These are phyloP conservation scores for Penicillium canescens DNA, from an alignment of 495 filamentous ascomycete genomes.

Conservation along the genomic window DNA sequence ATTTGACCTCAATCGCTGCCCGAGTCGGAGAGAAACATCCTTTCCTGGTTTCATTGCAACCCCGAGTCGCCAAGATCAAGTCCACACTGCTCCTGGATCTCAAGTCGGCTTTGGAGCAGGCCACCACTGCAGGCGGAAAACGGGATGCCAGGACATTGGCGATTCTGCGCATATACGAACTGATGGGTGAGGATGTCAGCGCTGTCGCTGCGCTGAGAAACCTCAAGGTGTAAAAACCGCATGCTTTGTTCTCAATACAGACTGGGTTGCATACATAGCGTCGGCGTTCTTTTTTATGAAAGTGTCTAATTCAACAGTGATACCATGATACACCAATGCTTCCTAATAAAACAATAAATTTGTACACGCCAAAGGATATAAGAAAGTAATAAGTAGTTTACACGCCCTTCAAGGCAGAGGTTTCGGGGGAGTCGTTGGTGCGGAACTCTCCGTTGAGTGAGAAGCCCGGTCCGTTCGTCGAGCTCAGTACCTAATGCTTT, in stretches of 20 bases:
- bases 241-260: conserved; percentile 1
- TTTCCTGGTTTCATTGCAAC: conserved; percentile 59
- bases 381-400: conserved; percentile 42
- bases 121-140: conserved; percentile 51
- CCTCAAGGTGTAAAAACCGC: conserved; percentile 50
- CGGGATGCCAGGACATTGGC: conserved; percentile 63
- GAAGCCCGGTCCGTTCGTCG: conserved; percentile 83
- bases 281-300: conserved; percentile 33
- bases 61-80: conserved; percentile 58
- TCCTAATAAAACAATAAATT: conserved; percentile 47
- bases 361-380: conserved; percentile 39
- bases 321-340: conserved; percentile 54
- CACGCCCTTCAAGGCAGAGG: conserved; percentile 41
- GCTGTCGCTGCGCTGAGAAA: conserved; percentile 63
- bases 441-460: conserved; percentile 77
- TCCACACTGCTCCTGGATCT: conserved; percentile 85
- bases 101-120: conserved; percentile 74
- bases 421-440: conserved; percentile 54
- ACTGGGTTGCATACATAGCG: conserved; percentile 41
- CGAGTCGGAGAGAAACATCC: conserved; percentile 62
- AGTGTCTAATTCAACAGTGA: conserved; percentile 38
- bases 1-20: conserved; percentile 50
- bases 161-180: conserved; percentile 73
- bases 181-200: conserved; percentile 72
- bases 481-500: conserved; percentile 68